Base-by-base conservation (phyloP, 1,284 basidiomycete genomes). In the Caloboletus inedulis region DNA sequence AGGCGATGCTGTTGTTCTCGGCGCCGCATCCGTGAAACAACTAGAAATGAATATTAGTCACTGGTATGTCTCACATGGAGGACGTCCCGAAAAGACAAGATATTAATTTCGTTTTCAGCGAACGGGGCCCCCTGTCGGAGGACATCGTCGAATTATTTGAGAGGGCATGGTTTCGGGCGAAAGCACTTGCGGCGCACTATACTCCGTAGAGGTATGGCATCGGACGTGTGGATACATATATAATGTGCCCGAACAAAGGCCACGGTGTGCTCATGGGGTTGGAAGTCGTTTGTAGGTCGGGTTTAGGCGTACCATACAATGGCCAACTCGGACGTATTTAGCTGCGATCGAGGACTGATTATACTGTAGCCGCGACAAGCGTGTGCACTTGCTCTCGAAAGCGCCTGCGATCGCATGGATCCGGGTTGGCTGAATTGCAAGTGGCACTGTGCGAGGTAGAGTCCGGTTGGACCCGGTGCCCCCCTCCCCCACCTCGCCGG, bases 101-200 rank as follows among this genome's bases (percentile, higher is more conserved):
- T 7, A 31, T 18, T n/a, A 30, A 41, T 47, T 49, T 49, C 42
- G 31, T 47, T 55, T 67, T 71, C 55, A 69, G 67, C 52, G 76
- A 78, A 64, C 75, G 77, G 58, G 80, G 78, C 0, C 78, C 79
- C 13, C 64, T 81, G 16, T 75, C 78, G 0, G 68, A 78, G 19
- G 75, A 76, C 9, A 69, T 81, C 9, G 62, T 78, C 33, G 62
- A 73, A 55, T 68, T 74, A 4, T 60, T 80, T 25, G 74, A 79
- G 48, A 67, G 72, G 47, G 72, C 75, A 2, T 64, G 60, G 58
- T 33, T 43, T 19, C 41, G 40, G 25, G 47, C 30, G 31, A 61
- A 55, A 30, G 25, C 34, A 14, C 31, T 42, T 40, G 55, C 52
- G 36, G 7, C 23, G 7, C 50, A 65, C 50, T 58, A 62, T 46